These are phyloP conservation scores for Tylopilus rubrobrunneus DNA, from an alignment of 768 basidiomycete species.

Conservation along the genomic window DNA sequence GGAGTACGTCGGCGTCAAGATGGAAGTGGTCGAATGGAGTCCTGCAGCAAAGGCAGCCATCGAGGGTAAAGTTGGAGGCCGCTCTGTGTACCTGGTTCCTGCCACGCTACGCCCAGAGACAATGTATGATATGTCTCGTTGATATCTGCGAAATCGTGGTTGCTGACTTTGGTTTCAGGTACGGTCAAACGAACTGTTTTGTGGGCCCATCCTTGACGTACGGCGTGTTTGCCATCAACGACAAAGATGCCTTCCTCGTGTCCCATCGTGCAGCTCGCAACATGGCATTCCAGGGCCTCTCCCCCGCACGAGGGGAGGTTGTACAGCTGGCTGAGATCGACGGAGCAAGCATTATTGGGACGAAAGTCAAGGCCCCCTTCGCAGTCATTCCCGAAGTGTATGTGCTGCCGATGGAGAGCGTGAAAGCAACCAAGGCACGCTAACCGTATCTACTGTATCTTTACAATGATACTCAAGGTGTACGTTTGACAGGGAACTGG, in stretches of 20 bases:
- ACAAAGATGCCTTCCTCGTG: constrained; percentile 84
- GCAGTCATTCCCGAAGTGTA: constrained; percentile 82
- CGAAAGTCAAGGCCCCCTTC: constrained; percentile 86
- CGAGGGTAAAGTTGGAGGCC: constrained; percentile 64
- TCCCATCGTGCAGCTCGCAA: constrained; percentile 91
- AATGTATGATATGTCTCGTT: constrained; percentile 52
- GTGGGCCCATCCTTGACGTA: constrained; percentile 90
- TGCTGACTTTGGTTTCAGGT: constrained; percentile 45
- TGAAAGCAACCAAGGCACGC: constrained; percentile 84
- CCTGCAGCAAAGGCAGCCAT: constrained; percentile 60
- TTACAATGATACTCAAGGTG: constrained; percentile 1
- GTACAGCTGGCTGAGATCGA: constrained; percentile 73
- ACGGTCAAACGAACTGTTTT: constrained; percentile 98
- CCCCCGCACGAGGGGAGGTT: constrained; percentile 66
- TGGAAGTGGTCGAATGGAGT: constrained; percentile 89
- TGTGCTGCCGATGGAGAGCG: constrained; percentile 98
- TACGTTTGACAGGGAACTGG: constrained; percentile 74
- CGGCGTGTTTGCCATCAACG: constrained; percentile 85
- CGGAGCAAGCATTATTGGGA: constrained; percentile 79
- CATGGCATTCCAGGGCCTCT: constrained; percentile 93
- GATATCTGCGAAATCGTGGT: background rate
- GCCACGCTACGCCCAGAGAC: constrained; percentile 96
- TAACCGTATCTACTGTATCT: background rate
- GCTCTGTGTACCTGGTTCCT: constrained; percentile 89
- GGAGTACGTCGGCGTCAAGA: constrained; percentile 92